These are phyloP conservation scores for Capniomyces stellatus DNA, from an alignment of 371 early-diverging fungal genomes.

Conservation along the genomic window DNA sequence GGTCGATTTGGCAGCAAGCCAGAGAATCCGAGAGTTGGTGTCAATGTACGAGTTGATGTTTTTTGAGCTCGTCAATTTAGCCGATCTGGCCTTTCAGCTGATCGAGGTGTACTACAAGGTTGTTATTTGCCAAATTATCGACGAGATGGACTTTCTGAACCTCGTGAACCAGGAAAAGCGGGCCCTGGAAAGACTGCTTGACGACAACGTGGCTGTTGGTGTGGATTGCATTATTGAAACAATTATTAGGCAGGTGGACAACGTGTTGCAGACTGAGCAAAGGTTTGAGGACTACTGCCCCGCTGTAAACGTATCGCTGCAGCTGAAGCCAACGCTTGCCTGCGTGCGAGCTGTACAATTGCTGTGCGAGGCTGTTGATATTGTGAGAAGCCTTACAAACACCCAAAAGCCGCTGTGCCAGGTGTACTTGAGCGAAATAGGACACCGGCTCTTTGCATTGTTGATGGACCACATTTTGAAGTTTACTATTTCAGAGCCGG, in stretches of 20 bases:
- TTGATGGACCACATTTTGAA: slow-evolving; percentile 61
- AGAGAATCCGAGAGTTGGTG: slow-evolving; percentile 1
- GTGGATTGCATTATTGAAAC: slow-evolving; percentile 72
- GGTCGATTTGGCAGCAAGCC: background rate
- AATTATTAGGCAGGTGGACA: slow-evolving; percentile 55
- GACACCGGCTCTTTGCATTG: slow-evolving; percentile 59
- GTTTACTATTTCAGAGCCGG: slow-evolving; percentile 56
- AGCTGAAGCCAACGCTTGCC: slow-evolving; percentile 48
- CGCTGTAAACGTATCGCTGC: slow-evolving; percentile 22
- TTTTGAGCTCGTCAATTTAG: slow-evolving; percentile 73
- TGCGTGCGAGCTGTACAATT: slow-evolving; percentile 56
- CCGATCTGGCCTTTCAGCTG: slow-evolving; percentile 74
- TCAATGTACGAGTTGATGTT: slow-evolving; percentile 35
- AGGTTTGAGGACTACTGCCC: slow-evolving; percentile 49
- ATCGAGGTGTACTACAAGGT: slow-evolving; percentile 68
- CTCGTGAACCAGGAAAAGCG: slow-evolving; percentile 68
- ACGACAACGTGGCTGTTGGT: slow-evolving; percentile 74
- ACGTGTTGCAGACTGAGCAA: slow-evolving; percentile 45
- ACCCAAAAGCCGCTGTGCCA: slow-evolving; percentile 68
- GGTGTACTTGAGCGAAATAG: slow-evolving; percentile 76
- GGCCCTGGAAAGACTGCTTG: slow-evolving; percentile 53
- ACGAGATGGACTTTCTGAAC: slow-evolving; percentile 68
- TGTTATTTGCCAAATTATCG: slow-evolving; percentile 38
- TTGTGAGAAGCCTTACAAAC: slow-evolving; percentile 42
- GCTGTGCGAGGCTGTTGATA: slow-evolving; percentile 48